Evolutionary conservation across 768 basidiomycete species (phyloP), one percentile per base, ranked within the genome.

Genomic region (Cubamyces lactineus): DNA sequence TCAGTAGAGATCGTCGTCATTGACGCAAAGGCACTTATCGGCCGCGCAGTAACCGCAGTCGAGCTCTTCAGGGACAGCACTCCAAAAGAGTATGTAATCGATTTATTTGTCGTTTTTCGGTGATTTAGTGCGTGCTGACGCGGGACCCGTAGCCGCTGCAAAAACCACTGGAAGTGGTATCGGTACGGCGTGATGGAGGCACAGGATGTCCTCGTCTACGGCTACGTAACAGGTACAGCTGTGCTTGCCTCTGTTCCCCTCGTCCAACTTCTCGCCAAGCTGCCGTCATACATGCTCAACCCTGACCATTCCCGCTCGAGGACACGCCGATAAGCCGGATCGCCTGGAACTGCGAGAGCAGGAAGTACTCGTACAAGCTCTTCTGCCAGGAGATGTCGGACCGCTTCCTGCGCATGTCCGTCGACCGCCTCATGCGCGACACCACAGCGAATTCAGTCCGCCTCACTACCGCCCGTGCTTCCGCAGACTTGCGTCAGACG

Each of bases 1-100:
- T 85, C 89, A 59, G 76, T 92, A 26, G 82, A 92, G 72, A 90
- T 92, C 63, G 90, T 91, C 15, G 77, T 92, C 59, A 91, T 92
- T 68, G 89, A 92, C 76, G 84, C 88, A 2, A 76, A 75, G 49
- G 81, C 84, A 53, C 73, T 92, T 30, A 73, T 79, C 15, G 81
- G 79, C 40, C 78, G 82, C 63, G 84, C 86, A 28, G 80, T 84
- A 9, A 91, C 90, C 15, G 87, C 86, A 26, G 76, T 88, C 45
- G 84, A 90, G 67, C 74, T 91, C 45, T 71, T 92, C 54, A 74
- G 82, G 65, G 80, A 82, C 66, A 78, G 79, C 24, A 68, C 75
- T 38, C 76, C 82, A 2, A 78, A 79, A 66, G 82, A 88, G 89
- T 91, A 73, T 73, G 87, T 49, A 41, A 30, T 55, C 17, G 0